phyloP scores from a whole-genome alignment of 2,329 filamentous ascomycete species.

The Cladobotryum protrusum region DNA sequence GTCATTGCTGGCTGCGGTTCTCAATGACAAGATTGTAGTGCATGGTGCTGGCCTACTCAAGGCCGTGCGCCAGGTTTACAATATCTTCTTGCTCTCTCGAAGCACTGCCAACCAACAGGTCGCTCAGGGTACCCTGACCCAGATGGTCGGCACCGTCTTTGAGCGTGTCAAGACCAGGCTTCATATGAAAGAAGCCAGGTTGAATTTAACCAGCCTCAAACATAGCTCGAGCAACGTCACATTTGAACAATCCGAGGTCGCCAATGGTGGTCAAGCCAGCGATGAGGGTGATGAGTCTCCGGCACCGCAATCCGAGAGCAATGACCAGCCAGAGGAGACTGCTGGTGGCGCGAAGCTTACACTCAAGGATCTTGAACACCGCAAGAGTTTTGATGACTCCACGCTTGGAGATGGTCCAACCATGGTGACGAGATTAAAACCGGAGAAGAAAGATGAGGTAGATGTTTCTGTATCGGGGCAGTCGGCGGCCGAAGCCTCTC shows the following conservation, averaged over 20 bases:
- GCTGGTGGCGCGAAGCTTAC: constrained; percentile 52
- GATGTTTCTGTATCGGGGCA: constrained; percentile 45
- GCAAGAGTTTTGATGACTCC: constrained; percentile 64
- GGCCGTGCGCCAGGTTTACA: constrained; percentile 96
- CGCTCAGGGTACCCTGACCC: constrained; percentile 90
- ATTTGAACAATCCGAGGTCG: constrained; percentile 40
- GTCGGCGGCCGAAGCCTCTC: constrained; percentile 47
- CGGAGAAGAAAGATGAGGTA: constrained; percentile 34
- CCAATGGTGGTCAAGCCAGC: constrained; percentile 32
- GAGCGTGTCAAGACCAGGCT: constrained; percentile 84
- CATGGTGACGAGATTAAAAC: constrained; percentile 58
- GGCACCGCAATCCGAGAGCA: constrained; percentile 24
- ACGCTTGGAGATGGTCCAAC: constrained; percentile 60
- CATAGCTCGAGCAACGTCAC: constrained; percentile 47
- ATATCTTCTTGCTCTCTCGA: constrained; percentile 94
- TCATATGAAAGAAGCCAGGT: constrained; percentile 76
- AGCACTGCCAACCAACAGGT: constrained; percentile 94
- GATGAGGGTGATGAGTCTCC: constrained; percentile 30
- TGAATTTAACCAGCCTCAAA: constrained; percentile 50
- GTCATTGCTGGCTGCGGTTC: constrained; percentile 85
- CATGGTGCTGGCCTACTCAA: constrained; percentile 94
- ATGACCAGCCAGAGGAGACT: constrained; percentile 22
- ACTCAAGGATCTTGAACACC: constrained; percentile 59
- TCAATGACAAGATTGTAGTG: constrained; percentile 98
- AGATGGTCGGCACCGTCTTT: constrained; percentile 98